These are phyloP conservation scores for Colletotrichum magnum DNA, from an alignment of 2,329 filamentous ascomycete genomes.

Conservation along the genomic window DNA sequence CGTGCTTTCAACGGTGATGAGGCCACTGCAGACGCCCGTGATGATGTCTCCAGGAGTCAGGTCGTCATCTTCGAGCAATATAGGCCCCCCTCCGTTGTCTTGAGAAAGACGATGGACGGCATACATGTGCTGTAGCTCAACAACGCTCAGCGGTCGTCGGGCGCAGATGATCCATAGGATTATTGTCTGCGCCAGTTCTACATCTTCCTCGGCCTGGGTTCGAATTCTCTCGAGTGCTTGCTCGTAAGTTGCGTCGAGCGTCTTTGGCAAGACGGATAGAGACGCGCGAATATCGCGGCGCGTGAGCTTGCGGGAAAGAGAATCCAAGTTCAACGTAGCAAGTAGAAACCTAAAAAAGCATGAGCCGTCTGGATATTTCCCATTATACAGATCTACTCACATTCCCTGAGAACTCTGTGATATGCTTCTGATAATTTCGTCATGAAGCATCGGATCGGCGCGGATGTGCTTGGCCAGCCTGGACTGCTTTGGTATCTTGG, in stretches of 20 bases:
- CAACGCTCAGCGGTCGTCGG: neutral
- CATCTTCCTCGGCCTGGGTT: neutral
- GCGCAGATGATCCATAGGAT: neutral
- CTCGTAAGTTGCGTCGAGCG: conserved; percentile 21
- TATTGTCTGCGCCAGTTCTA: neutral
- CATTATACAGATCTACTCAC: neutral
- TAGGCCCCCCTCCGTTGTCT: neutral
- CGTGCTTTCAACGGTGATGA: neutral
- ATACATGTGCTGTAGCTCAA: neutral
- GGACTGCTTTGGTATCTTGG: neutral
- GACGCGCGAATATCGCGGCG: conserved; percentile 15
- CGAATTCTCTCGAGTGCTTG: conserved; percentile 17
- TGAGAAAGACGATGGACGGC: neutral
- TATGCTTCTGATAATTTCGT: neutral
- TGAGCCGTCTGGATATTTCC: neutral
- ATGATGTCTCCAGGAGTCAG: neutral
- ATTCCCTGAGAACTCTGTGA: neutral
- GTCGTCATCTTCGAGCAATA: neutral
- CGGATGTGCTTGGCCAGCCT: conserved; percentile 14
- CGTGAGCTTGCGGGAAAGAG: neutral
- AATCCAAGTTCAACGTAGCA: neutral
- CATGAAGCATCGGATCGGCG: neutral
- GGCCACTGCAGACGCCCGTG: neutral
- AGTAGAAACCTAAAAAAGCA: neutral
- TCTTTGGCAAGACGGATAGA: conserved; percentile 8